Percentiles rank a stretch among this genome's conserved stretches.
Conservation (phyloP, 1,284 basidiomycete species). For the Ustilago hordei region DNA sequence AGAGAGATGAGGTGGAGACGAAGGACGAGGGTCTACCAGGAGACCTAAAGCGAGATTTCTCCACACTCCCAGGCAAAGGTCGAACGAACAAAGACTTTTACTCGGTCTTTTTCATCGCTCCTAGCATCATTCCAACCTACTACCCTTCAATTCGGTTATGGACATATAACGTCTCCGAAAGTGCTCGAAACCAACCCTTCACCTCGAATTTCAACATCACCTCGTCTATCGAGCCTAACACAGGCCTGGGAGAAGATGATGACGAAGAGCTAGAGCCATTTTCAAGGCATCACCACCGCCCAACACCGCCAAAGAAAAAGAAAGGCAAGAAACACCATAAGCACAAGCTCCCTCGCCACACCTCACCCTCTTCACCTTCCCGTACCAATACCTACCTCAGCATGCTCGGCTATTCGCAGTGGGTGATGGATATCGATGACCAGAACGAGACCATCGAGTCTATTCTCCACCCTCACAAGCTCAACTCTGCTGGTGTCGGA, state of each 20-base stretch:
- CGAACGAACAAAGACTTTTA: constrained; percentile 62
- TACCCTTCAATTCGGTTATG: constrained; percentile 84
- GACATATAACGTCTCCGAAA: constrained; percentile 70
- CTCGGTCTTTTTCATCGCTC: constrained; percentile 58
- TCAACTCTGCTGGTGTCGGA: no score
- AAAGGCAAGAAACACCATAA: constrained; percentile 73
- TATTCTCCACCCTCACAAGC: constrained; percentile 22
- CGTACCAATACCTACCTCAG: constrained; percentile 78
- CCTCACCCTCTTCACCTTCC: constrained; percentile 78
- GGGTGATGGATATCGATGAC: constrained; percentile 77
- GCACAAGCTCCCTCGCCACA: constrained; percentile 76
- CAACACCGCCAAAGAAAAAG: constrained; percentile 71
- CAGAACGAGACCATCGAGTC: constrained; percentile 72
- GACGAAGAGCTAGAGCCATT: constrained; percentile 18
- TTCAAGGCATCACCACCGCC: constrained; percentile 49
- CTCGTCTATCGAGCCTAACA: constrained; percentile 26
- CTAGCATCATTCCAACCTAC: constrained; percentile 84
- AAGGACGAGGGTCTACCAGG: constrained; percentile 38
- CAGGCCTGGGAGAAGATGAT: constrained; percentile 55
- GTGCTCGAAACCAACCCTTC: constrained; percentile 12
- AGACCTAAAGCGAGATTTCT: constrained; percentile 66
- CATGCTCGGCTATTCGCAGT: constrained; percentile 85
- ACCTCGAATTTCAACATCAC: background rate
- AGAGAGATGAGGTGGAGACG: background rate
- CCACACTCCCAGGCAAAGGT: constrained; percentile 56